Base-by-base conservation (phyloP, 2,329 filamentous ascomycete species). In the Colletotrichum sp. region DNA sequence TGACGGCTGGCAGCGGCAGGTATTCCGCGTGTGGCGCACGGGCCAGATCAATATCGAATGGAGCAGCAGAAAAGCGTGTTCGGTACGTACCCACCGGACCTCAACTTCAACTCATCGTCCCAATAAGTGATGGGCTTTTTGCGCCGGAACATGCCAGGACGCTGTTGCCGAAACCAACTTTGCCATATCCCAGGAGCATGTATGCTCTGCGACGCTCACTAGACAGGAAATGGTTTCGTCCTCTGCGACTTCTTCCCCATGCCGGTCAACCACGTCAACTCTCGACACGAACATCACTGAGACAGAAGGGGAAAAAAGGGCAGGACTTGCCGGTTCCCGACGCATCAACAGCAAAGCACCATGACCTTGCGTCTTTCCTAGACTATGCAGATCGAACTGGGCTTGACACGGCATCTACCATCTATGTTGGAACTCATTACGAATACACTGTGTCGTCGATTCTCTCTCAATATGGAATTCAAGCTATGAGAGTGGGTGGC, bases 351-450 rank as follows among this genome's bases (percentile, higher is more conserved):
- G 82, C 84, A 28, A 86, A 91, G 62, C 95, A 96, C 82, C 86
- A 91, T 78, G 90, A 93, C 80, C 87, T 95, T 6, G 79, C 86
- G 2, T 91, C 92, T 0, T 96, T 95, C 82, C 83, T 94, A 32
- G 86, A 88, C 30, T 92, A 96, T 82, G 92, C 92, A 7, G 82
- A 88, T 24, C 89, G 90, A 66, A 88, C 86, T 0, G 87, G 88
- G 1, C 87, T 95, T 26, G 88, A 91, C 77, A 83, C 86, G 1
- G 85, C 83, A 6, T 92, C 90, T 18, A 92, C 91, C 1, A 88
- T 92, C 60, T 96, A 92, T 81, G 87, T 92, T 57, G 95, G 95
- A 78, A 96, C 94, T 0, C 91, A 90, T 82, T 96, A 95, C 85
- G 95, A 97, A 83, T 96, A 96, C 86, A 92, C 88, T 0, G 90